Conservation (phyloP, 1,284 basidiomycete genomes). For the Cutaneotrichosporon sp. region DNA sequence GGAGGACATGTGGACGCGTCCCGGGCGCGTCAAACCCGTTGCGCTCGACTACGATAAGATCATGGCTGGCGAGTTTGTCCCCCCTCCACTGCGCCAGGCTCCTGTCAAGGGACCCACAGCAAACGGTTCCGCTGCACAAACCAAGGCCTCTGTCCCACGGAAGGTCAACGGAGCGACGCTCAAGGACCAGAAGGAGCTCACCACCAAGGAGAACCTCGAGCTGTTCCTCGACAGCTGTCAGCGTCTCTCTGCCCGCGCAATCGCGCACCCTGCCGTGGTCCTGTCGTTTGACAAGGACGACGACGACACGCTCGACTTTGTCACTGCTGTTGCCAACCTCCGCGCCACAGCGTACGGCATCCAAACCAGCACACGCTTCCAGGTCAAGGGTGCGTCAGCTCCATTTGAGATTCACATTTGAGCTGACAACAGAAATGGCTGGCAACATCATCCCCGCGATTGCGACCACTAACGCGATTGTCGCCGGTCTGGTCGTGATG, state of each 20-base stretch:
- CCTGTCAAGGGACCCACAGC: slow-evolving; percentile 29
- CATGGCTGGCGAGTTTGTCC: slow-evolving; percentile 61
- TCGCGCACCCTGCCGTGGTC: slow-evolving; percentile 65
- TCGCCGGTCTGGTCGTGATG: slow-evolving; percentile 89
- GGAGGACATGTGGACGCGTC: slow-evolving; percentile 93
- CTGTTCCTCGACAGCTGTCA: slow-evolving; percentile 80
- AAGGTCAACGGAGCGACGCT: slow-evolving; percentile 51
- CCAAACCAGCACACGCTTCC: slow-evolving; percentile 83
- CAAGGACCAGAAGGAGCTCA: slow-evolving; percentile 75
- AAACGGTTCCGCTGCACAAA: slow-evolving; percentile 11
- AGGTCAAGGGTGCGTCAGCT: slow-evolving; percentile 76
- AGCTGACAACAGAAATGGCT: slow-evolving; percentile 78
- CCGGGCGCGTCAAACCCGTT: slow-evolving; percentile 72
- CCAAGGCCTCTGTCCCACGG: slow-evolving; percentile 7
- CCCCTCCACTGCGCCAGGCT: slow-evolving; percentile 48
- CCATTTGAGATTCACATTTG: neutral
- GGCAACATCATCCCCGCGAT: slow-evolving; percentile 99
- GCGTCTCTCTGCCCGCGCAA: slow-evolving; percentile 71
- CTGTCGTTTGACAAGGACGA: slow-evolving; percentile 98
- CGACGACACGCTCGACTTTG: slow-evolving; percentile 93
- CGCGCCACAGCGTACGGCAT: slow-evolving; percentile 89
- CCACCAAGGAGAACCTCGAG: slow-evolving; percentile 73
- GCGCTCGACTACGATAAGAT: slow-evolving; percentile 79
- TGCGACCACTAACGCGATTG: slow-evolving; percentile 96
- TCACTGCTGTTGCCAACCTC: slow-evolving; percentile 89